Percentiles rank a stretch among this genome's conserved stretches.
Evolutionary conservation across 306 rosid species (phyloP).

Genomic region (Alnus glutinosa): DNA sequence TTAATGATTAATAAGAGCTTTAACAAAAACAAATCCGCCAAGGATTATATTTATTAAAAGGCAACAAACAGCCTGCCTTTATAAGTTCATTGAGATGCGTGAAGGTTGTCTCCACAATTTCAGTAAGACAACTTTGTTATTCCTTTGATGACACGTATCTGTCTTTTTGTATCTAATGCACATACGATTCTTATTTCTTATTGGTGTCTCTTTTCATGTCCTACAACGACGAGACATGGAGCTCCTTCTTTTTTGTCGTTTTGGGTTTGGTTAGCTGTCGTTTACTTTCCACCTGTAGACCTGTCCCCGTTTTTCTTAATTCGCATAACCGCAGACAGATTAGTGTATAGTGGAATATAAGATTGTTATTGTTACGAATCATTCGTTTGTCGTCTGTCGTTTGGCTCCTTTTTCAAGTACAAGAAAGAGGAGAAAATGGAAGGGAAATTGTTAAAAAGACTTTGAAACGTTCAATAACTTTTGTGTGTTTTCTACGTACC

Average conservation of each 20-base stretch:
- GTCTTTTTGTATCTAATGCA: neutral
- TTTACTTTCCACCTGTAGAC: no score
- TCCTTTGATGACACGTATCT: neutral
- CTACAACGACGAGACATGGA: neutral
- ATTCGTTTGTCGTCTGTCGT: neutral
- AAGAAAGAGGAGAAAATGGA: neutral
- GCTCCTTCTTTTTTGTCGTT: no score
- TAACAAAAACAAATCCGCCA: neutral
- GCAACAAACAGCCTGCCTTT: neutral
- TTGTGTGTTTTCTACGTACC: neutral
- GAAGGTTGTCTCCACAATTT: constrained; percentile 16
- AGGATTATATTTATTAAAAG: neutral
- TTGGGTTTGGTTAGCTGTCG: neutral
- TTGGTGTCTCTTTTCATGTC: neutral
- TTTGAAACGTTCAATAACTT: neutral
- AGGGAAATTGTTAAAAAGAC: constrained; percentile 2
- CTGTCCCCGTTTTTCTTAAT: neutral
- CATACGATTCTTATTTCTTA: neutral
- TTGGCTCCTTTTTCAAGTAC: neutral
- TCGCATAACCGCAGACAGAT: neutral
- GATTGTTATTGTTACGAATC: neutral
- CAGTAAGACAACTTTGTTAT: constrained; percentile 2
- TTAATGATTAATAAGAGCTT: neutral
- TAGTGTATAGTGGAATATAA: neutral
- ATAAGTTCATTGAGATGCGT: constrained; percentile 8